phyloP scores from a whole-genome alignment of 164 flowering plant species.

The Euptelea pleiosperma region DNA sequence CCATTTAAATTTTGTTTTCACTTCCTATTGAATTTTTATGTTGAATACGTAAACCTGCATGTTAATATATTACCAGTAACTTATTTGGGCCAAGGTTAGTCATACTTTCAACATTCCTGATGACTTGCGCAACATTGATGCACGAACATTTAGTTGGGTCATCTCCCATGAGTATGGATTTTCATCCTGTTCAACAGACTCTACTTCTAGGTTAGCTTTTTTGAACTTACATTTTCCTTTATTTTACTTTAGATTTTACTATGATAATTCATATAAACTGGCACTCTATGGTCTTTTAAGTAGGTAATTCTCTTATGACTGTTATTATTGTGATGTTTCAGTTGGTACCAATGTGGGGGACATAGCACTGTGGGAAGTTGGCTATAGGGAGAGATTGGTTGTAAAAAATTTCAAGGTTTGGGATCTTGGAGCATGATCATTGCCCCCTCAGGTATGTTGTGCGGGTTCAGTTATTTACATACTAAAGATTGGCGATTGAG shows the following conservation, averaged over 20 bases:
- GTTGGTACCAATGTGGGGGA: conserved; percentile 63
- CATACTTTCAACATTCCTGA: conserved; percentile 18
- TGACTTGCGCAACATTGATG: conserved; percentile 55
- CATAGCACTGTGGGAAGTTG: conserved; percentile 57
- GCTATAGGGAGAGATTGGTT: conserved; percentile 36
- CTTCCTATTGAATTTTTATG: background rate
- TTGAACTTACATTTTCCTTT: background rate
- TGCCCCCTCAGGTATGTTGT: conserved; percentile 49
- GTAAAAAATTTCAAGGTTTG: conserved; percentile 52
- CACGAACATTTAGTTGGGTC: conserved; percentile 38
- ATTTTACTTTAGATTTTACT: background rate
- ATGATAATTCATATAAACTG: too few relatives aligned
- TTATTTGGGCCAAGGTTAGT: conserved; percentile 32
- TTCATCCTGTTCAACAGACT: conserved; percentile 54
- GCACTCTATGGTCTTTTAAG: conserved; percentile 4
- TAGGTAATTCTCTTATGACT: conserved; percentile 4
- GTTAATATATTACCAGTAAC: conserved; percentile 67
- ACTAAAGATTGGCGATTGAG: too few relatives aligned
- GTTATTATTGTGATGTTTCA: conserved; percentile 23
- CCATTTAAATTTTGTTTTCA: background rate
- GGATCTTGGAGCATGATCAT: conserved; percentile 51
- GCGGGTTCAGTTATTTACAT: too few relatives aligned
- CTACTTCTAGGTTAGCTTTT: conserved; percentile 44
- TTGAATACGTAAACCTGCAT: conserved; percentile 65
- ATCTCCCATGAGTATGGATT: conserved; percentile 54